A percentile compares a stretch with the other conserved stretches of the same genome.
phyloP scores from a whole-genome alignment of 768 basidiomycete species.

The Bullera alba region DNA sequence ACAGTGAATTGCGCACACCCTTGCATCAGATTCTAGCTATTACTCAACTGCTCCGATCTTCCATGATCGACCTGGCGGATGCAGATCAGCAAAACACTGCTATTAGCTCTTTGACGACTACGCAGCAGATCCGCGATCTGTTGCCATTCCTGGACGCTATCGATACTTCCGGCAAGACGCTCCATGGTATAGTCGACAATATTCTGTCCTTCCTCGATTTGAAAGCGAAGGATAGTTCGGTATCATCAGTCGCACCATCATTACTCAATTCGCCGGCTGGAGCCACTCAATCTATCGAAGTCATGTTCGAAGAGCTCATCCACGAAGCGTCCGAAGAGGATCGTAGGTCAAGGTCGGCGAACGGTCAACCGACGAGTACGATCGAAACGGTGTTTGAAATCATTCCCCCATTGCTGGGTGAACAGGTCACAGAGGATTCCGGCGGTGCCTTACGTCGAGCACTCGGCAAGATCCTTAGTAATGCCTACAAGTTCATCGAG shows the following conservation, averaged over 20 bases:
- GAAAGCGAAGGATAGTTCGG: conserved; percentile 17
- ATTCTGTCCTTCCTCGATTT: conserved; percentile 42
- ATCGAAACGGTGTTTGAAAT: conserved; percentile 43
- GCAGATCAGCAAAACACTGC: conserved; percentile 3
- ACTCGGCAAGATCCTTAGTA: conserved; percentile 31
- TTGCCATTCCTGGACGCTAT: conserved; percentile 40
- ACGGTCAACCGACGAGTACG: conserved; percentile 13
- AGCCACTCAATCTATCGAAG: conserved; percentile 19
- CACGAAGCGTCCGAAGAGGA: conserved; percentile 27
- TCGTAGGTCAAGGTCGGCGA: conserved; percentile 11
- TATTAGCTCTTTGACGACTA: conserved; percentile 11
- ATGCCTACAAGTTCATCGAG: conserved; percentile 41
- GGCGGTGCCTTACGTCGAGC: conserved; percentile 37
- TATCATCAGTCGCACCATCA: conserved; percentile 1
- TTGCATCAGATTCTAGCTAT: conserved; percentile 42
- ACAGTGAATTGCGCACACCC: conserved; percentile 39
- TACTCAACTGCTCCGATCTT: conserved; percentile 31
- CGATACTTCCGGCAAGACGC: conserved; percentile 34
- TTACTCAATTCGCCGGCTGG: conserved; percentile 6
- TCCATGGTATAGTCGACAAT: conserved; percentile 42
- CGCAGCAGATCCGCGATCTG: conserved; percentile 33
- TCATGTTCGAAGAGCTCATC: conserved; percentile 37
- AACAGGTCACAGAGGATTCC: conserved; percentile 32
- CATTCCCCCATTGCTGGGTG: conserved; percentile 33
- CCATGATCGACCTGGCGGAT: conserved; percentile 29